A percentile compares a stretch with the other conserved stretches of the same genome.
These are phyloP conservation scores for Mucor racemosus DNA, from an alignment of 371 early-diverging fungal species.

Conservation along the genomic window DNA sequence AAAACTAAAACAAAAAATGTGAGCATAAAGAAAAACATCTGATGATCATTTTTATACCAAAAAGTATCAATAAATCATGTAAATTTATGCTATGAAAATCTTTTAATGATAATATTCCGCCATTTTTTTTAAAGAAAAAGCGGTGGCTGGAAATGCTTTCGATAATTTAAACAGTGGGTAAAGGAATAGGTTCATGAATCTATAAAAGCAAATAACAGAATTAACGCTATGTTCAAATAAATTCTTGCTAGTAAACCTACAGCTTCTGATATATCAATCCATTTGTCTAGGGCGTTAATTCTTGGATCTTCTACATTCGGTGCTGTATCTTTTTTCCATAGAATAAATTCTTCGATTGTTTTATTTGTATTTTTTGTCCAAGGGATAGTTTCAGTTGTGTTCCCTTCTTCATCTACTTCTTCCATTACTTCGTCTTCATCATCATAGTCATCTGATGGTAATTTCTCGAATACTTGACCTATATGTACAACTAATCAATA, in stretches of 20 bases:
- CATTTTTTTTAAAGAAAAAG: too few species aligned
- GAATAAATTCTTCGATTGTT: conserved; percentile 24
- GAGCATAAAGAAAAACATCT: too few species aligned
- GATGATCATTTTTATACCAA: too few species aligned
- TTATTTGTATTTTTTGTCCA: conserved; percentile 22
- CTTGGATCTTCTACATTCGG: conserved; percentile 25
- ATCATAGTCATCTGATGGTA: conserved; percentile 2
- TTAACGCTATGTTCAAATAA: background rate
- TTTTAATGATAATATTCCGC: too few species aligned
- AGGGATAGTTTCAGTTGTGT: background rate
- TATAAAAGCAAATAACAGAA: background rate
- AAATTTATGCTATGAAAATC: too few species aligned
- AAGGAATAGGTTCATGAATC: conserved; percentile 30
- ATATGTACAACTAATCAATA: background rate
- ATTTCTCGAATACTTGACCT: conserved; percentile 14
- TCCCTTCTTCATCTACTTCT: background rate
- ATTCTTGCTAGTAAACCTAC: conserved; percentile 7
- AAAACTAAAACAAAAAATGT: too few species aligned
- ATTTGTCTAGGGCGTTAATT: conserved; percentile 18
- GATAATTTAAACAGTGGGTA: conserved; percentile 11
- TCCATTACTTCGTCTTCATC: conserved; percentile 10
- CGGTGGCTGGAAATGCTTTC: too few species aligned
- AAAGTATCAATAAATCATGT: too few species aligned
- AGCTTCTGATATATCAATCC: conserved; percentile 26
- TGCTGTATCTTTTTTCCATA: conserved; percentile 32